Evolutionary conservation across 768 basidiomycete species (phyloP), one percentile per base, ranked within the genome.

Genomic region (Dacryopinax spathularia): DNA sequence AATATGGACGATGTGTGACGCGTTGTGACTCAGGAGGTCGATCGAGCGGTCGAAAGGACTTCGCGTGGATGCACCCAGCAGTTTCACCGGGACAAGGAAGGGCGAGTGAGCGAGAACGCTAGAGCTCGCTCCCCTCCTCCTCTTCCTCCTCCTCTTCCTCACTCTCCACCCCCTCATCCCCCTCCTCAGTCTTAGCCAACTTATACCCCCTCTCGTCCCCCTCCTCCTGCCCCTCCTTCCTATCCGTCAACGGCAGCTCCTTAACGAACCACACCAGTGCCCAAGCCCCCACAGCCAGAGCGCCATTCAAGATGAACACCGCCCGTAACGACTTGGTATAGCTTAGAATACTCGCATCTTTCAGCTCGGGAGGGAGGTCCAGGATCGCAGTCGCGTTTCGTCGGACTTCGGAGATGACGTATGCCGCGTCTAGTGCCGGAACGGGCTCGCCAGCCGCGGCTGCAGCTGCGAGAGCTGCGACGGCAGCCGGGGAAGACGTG

Each of bases 131-230:
- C 43, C 7, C 43, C 22, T 56, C 48, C 25, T 56, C 48, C 48
- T 27, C 25, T 56, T 56, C 48, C 48, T 56, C 48, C 48, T 56
- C 48, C 31, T 56, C 48, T 29, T 56, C 48, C 31, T 56, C 48
- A 18, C 39, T 41, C 39, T 22, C 39, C 29, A 5, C 25, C 48
- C 4, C 5, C 10, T 56, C 48, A 29, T 29, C 31, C 48, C 13
- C 10, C 13, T 25, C 48, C 13, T 56, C 48, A 3, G 25, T 29
- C 48, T 29, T 29, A 5, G 48, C 22, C 22, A 56, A 29, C 48
- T 56, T 56, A 20, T 56, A 56, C 48, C 15, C 29, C 20, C 13
- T 29, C 13, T 56, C 48, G 5, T 56, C 48, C 25, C 5, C 6
- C 48, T 41, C 39, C 39, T 15, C 39, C 7, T 56, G 25, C 25